phyloP scores from a whole-genome alignment of 495 filamentous ascomycete species.

The Aspergillus bridgeri region DNA sequence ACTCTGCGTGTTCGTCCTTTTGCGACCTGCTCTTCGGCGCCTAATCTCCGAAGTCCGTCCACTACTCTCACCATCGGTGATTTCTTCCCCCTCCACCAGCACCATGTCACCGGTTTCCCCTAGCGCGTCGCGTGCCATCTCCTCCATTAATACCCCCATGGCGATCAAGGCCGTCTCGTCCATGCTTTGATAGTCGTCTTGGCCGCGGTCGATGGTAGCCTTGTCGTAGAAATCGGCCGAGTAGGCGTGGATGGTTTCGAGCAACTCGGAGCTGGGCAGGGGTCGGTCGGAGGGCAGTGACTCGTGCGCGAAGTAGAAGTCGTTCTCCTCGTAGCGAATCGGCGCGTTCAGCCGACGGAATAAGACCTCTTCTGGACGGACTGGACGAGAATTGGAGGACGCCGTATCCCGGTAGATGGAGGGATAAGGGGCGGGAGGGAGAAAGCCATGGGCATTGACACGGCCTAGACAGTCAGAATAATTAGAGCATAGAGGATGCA shows the following conservation, averaged over 20 bases:
- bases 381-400: slow-evolving; percentile 47
- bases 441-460: slow-evolving; percentile 42
- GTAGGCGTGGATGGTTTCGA: slow-evolving; percentile 76
- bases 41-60: slow-evolving; percentile 4
- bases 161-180: slow-evolving; percentile 83
- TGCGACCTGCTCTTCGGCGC: slow-evolving; percentile 14
- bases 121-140: slow-evolving; percentile 59
- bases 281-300: slow-evolving; percentile 48
- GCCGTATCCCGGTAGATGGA: slow-evolving; percentile 50
- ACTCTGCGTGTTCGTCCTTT: slow-evolving; percentile 20
- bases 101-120: slow-evolving; percentile 72
- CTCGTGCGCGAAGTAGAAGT: slow-evolving; percentile 64
- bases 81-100: slow-evolving; percentile 61
- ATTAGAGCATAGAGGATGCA: not conserved
- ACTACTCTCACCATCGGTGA: slow-evolving; percentile 21
- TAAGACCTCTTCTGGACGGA: slow-evolving; percentile 72
- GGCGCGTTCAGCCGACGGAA: slow-evolving; percentile 63
- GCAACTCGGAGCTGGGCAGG: slow-evolving; percentile 69
- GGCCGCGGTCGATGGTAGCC: slow-evolving; percentile 28
- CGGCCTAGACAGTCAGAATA: slow-evolving; percentile 42
- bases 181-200: slow-evolving; percentile 61
- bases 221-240: slow-evolving; percentile 65
- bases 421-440: slow-evolving; percentile 27
- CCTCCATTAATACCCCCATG: slow-evolving; percentile 78
- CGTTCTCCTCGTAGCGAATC: slow-evolving; percentile 61